These are phyloP conservation scores for Micromonas commoda DNA, from an alignment of 139 green algal species.

Conservation along the genomic window DNA sequence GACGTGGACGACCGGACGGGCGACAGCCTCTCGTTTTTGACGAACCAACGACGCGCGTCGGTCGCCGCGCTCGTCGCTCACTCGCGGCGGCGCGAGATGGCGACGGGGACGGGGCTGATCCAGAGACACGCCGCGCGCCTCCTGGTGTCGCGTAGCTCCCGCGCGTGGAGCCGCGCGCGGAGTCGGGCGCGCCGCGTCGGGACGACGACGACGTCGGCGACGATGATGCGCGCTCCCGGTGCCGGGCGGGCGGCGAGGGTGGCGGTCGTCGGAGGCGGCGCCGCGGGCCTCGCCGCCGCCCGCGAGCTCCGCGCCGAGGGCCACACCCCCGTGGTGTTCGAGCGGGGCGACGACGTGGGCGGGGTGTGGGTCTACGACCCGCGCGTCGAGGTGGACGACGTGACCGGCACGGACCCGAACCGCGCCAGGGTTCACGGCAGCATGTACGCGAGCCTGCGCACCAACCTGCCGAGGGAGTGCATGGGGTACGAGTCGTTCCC, in stretches of 20 bases:
- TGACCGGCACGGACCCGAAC: slow-evolving; percentile 64
- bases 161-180: no score
- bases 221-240: neutral
- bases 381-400: slow-evolving; percentile 47
- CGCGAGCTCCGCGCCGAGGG: slow-evolving; percentile 12
- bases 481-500: slow-evolving; percentile 67
- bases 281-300: slow-evolving; percentile 24
- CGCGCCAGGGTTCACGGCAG: slow-evolving; percentile 23
- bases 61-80: neutral
- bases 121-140: no score
- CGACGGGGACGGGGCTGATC: no score
- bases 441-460: slow-evolving; percentile 60
- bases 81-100: no score
- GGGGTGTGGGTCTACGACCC: slow-evolving; percentile 57
- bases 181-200: neutral
- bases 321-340: slow-evolving; percentile 21
- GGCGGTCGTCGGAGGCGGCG: slow-evolving; percentile 29
- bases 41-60: neutral
- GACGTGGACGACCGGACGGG: neutral
- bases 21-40: no score
- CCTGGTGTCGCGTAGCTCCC: no score
- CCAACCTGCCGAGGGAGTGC: slow-evolving; percentile 69
- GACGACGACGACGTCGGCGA: neutral
- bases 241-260: neutral
- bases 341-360: slow-evolving; percentile 37